Evolutionary conservation across 75 land plant genomes (phyloP).

Genomic region (Sequoia sempervirens): DNA sequence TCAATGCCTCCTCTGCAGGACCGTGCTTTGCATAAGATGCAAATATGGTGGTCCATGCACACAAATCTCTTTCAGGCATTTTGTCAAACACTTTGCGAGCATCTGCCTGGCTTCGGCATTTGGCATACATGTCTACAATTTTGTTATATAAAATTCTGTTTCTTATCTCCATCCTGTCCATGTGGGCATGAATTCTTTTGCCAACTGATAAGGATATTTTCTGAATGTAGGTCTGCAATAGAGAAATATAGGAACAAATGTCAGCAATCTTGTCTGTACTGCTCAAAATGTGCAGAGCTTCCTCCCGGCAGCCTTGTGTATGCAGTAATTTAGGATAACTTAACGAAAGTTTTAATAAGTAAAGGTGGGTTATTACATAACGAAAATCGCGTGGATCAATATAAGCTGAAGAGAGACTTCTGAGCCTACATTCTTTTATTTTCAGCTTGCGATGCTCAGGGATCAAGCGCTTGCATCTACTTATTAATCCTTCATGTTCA

Average conservation of each 20-base stretch:
- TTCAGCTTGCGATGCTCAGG: no score
- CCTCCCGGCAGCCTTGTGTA: neutral
- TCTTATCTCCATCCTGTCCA: neutral
- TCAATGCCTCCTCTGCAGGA: neutral
- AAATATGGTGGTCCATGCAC: slow-evolving; percentile 10
- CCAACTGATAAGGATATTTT: neutral
- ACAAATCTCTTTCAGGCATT: slow-evolving; percentile 13
- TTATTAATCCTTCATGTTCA: no score
- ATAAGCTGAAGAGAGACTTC: no score
- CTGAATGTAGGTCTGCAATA: neutral
- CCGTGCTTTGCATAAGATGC: neutral
- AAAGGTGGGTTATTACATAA: neutral
- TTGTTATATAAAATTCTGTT: neutral
- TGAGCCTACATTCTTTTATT: no score
- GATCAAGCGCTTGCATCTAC: no score
- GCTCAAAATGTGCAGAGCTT: neutral
- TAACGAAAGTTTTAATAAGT: neutral
- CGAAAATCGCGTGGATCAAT: neutral
- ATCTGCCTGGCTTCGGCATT: neutral
- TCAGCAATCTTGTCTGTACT: neutral
- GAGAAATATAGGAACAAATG: neutral
- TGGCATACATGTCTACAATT: neutral
- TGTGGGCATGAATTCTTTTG: neutral
- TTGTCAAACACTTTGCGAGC: slow-evolving; percentile 10
- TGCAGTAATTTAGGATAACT: neutral